Conservation (phyloP, 1,139 yeast species). For the Suhomyces terraborum region DNA sequence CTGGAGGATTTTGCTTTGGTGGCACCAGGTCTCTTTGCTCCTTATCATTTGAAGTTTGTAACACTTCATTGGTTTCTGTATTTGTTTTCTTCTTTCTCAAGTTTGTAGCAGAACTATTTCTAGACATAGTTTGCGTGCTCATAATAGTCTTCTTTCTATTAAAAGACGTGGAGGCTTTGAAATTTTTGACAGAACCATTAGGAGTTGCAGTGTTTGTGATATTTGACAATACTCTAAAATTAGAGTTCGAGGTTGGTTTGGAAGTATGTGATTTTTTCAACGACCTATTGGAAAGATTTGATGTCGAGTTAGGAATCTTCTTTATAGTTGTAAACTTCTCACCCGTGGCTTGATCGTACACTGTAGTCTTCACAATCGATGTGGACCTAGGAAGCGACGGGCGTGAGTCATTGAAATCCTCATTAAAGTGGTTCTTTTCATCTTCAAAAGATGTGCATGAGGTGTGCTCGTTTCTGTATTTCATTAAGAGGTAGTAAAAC, state of each 20-base stretch:
- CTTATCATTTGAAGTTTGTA: conserved; percentile 5
- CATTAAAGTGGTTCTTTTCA: conserved; percentile 22
- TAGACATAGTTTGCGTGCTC: conserved; percentile 31
- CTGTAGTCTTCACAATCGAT: conserved; percentile 50
- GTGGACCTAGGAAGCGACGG: conserved; percentile 45
- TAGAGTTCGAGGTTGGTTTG: conserved; percentile 9
- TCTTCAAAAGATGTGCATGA: conserved; percentile 21
- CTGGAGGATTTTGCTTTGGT: conserved; percentile 23
- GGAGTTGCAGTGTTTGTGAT: conserved; percentile 31
- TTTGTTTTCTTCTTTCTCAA: conserved; percentile 8
- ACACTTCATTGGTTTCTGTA: conserved; percentile 7
- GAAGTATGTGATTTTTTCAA: conserved; percentile 11
- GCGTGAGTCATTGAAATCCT: conserved; percentile 18
- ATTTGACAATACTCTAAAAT: conserved; percentile 28
- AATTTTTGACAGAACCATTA: conserved; percentile 21
- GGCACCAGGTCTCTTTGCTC: conserved; percentile 7
- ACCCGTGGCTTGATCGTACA: conserved; percentile 31
- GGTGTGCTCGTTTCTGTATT: conserved; percentile 79
- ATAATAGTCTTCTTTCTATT: conserved; percentile 38
- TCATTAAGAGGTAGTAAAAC: conserved; percentile 78
- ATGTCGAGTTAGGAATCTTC: conserved; percentile 26
- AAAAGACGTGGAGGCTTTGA: conserved; percentile 45
- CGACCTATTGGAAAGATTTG: conserved; percentile 24
- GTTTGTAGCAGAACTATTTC: conserved; percentile 21
- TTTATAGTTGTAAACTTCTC: conserved; percentile 28